Base-by-base conservation (phyloP, 2,329 filamentous ascomycete species). In the Ceratocystis huliohia region DNA sequence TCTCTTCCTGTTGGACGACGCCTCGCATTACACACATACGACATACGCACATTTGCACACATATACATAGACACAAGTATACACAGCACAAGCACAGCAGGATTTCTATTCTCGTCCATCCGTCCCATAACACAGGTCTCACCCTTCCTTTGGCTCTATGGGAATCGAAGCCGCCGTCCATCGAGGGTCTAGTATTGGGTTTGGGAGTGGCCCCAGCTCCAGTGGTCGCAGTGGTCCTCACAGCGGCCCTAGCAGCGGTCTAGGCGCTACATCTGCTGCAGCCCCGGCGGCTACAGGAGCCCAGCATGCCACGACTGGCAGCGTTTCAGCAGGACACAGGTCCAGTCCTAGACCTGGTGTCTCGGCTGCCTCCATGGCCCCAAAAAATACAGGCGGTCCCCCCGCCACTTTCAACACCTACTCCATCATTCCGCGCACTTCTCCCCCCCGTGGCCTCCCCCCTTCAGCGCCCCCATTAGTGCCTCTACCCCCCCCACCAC, bases 131-230 rank as follows among this genome's bases (percentile, higher is more conserved):
- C 48, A 22, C 48, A 50, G 37, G 17, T 50, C 48, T 20, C 48
- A 53, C 48, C 37, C 37, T 13, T 41, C 37, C 2, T 41, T 41
- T 41, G 37, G 10, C 37, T 37, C 56, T 59, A 59, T 59, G 56
- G 28, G 28, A 59, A 59, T 59, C 28, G 56, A 59, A 59, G 33
- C 56, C 25, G 33, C 56, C 25, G 22, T 28, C 15, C 28, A 59
- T 59, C 56, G 30, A 15, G n/a, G 30, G 56, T 59, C 30, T 33
- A 59, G 53, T 57, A 13, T 57, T 57, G n/a, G 48, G 6, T 22
- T 25, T 53, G 53, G 53, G 53, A 57, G 25, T n/a, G 53, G 28
- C 53, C 53, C 53, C 53, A n/a, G 56, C 56, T 33, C 56, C 5
- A 37, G n/a, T 59, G 7, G 56, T 20, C n/a, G n/a, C n/a, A 33